Evolutionary conservation across 257 asterid species (phyloP).

Genomic region (Fraxinus quadrangulata): DNA sequence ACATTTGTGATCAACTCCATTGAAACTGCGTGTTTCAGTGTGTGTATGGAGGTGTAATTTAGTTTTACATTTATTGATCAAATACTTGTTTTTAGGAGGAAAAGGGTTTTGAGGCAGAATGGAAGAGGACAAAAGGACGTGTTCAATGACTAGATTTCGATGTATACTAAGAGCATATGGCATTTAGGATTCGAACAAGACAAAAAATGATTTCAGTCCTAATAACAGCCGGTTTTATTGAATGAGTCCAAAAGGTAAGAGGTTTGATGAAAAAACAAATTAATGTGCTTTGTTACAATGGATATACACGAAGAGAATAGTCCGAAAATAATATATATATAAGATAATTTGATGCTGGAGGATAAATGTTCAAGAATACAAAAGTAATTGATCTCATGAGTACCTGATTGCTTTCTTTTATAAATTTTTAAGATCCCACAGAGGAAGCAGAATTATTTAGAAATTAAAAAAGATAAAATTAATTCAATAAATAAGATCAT

Average conservation of each 20-base stretch:
- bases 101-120: background rate
- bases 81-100: background rate
- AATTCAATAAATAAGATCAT: no score
- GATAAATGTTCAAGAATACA: background rate
- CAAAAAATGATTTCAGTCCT: conserved; percentile 20
- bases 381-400: background rate
- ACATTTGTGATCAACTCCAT: conserved; percentile 39
- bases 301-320: no score
- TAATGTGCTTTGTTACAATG: background rate
- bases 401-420: no score
- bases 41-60: conserved; percentile 1
- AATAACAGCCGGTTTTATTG: conserved; percentile 32
- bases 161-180: conserved; percentile 41
- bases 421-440: no score
- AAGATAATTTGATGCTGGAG: background rate
- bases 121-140: background rate
- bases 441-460: no score
- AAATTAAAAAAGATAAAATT: no score
- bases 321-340: no score
- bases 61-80: background rate
- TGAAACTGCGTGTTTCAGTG: background rate
- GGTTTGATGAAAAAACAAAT: background rate
- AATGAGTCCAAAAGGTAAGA: conserved; percentile 17
- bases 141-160: conserved; percentile 21
- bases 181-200: conserved; percentile 25